A percentile compares a stretch with the other conserved stretches of the same genome.
These are phyloP conservation scores for Rhododendron ovatum DNA, from an alignment of 148 eudicot genomes.

Conservation along the genomic window DNA sequence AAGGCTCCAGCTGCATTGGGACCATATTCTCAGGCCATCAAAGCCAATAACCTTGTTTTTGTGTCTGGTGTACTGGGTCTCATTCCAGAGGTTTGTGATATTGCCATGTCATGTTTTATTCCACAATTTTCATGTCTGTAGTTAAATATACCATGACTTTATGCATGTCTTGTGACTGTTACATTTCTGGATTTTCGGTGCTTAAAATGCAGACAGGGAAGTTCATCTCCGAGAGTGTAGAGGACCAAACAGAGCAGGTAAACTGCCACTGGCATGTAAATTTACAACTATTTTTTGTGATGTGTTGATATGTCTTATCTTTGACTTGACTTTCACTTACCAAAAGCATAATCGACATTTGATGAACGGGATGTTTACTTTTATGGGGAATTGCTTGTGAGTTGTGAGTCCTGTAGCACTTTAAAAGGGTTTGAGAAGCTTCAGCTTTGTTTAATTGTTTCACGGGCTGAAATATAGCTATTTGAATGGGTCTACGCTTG, in stretches of 20 bases:
- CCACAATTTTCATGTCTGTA: not conserved
- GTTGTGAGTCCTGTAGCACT: not conserved
- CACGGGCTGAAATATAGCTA: not conserved
- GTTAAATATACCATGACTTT: not conserved
- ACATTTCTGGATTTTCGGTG: conserved; percentile 4
- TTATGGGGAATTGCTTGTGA: not conserved
- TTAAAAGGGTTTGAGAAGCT: not conserved
- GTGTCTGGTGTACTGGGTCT: conserved; percentile 96
- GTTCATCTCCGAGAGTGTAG: conserved; percentile 76
- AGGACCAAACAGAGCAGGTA: conserved; percentile 99
- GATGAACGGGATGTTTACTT: not conserved
- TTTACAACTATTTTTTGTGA: not conserved
- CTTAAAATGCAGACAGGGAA: conserved; percentile 72
- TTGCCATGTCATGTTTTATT: not conserved
- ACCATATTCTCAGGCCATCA: conserved; percentile 96
- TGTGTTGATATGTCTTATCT: not conserved
- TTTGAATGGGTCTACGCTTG: not conserved
- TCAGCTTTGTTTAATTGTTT: not conserved
- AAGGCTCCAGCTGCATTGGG: conserved; percentile 99
- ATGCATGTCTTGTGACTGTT: not conserved
- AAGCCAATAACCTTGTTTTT: conserved; percentile 76
- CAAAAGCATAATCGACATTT: not conserved
- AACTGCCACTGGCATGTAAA: not conserved
- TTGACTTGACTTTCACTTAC: not conserved
- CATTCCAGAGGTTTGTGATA: conserved; percentile 71